Evolutionary conservation across 371 early-diverging fungal species (phyloP), one percentile per base, ranked within the genome.

Genomic region (Mortierella sp.): DNA sequence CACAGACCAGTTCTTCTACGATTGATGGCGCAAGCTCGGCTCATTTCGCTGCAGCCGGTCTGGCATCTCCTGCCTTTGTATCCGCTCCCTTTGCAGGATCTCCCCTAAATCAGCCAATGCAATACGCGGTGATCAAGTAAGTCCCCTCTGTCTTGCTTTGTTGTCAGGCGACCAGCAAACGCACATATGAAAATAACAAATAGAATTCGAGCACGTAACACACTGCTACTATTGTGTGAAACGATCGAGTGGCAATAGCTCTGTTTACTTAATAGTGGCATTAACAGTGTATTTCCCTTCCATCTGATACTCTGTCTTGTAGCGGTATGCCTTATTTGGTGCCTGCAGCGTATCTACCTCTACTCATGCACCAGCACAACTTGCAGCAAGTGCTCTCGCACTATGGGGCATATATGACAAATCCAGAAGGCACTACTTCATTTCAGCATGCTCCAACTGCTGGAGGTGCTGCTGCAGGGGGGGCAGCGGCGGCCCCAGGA

Each of bases 91-190:
- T 39, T 30, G n/a, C 40, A 40, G 37, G 62, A 24, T 14, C 30
- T 16, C 10, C 43, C 10, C 45, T 59, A 66, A 63, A 60, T 11
- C 72, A 74, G 18, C 72, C 80, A 22, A 64, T 71, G 64, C 80
- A 80, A 52, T 72, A 80, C 55, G 75, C 68, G 26, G 24, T 80
- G 32, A 71, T 80, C 62, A 80, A 80, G 80, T 80, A 80, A 75
- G 80, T 80, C 16, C 47, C 20, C 35, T 43, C 26, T 59, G 40
- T 70, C 51, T 66, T 55, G 45, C 14, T 49, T 47, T 24, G 32
- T 68, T 26, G 58, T 45, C 30, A 55, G 40, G 39, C 55, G 37
- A 24, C 55, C 24, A 20, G 11, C 3, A 40, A 37, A 30, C 18
- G 24, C 22, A 62, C 20, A 52, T 18, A 62, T 11, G 28, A 43